Percentiles rank a stretch among this genome's conserved stretches.
These are phyloP conservation scores for Suillus americanus DNA, from an alignment of 768 basidiomycete species.

Conservation along the genomic window DNA sequence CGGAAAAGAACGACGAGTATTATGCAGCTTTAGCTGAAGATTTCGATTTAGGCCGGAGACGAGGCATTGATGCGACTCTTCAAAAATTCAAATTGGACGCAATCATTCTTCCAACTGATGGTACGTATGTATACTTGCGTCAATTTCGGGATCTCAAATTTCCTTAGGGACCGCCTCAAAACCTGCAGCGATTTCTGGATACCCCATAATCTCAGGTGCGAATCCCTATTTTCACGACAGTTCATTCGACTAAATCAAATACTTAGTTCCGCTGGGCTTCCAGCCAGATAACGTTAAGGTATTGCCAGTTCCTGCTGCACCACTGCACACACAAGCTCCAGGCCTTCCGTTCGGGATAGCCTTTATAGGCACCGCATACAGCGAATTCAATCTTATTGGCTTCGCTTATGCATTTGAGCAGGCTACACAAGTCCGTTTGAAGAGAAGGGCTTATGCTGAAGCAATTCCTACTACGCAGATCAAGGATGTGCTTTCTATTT, in stretches of 20 bases:
- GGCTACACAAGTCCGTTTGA: constrained; percentile 51
- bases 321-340: constrained; percentile 30
- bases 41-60: constrained; percentile 47
- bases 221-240: not conserved
- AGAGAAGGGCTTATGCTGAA: constrained; percentile 45
- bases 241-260: constrained; percentile 5
- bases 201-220: constrained; percentile 64
- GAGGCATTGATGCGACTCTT: constrained; percentile 55
- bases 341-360: constrained; percentile 63
- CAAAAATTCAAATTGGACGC: constrained; percentile 49
- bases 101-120: constrained; percentile 46
- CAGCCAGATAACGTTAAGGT: constrained; percentile 45
- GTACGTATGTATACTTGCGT: constrained; percentile 17
- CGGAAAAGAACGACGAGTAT: constrained; percentile 39
- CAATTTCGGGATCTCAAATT: not conserved
- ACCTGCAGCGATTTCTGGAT: constrained; percentile 56
- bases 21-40: constrained; percentile 46
- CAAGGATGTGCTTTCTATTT: constrained; percentile 29
- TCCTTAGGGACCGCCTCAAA: constrained; percentile 28
- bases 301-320: constrained; percentile 44
- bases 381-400: constrained; percentile 55
- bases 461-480: constrained; percentile 59
- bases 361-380: constrained; percentile 62
- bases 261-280: constrained; percentile 57
- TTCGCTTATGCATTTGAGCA: constrained; percentile 69